Base-by-base conservation (phyloP, 129 eudicot genomes). In the Lactuca saligna region DNA sequence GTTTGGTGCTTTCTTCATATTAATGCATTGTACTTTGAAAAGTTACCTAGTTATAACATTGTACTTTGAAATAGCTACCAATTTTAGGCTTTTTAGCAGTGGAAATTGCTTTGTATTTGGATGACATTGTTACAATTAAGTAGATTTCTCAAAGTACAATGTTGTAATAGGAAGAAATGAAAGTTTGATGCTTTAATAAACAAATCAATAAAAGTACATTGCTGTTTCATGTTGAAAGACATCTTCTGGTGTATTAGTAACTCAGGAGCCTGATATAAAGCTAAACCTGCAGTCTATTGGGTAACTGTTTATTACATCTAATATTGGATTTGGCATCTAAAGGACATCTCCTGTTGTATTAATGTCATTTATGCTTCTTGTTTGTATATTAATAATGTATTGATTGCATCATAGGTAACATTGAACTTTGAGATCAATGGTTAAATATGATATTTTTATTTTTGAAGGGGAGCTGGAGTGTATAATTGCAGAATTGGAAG, bases 401-500 rank as follows among this genome's bases (percentile, higher is more conserved):
- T 46, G 51, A 65, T 51, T 41, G 8, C 32, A 9, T 6, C 54
- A 65, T 44, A 17, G 7, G 2, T 25, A 34, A 39, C 33, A 54
- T 62, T 69, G 53, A 41, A 41, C 55, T 29, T 46, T 69, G 17
- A 69, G 57, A 49, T 17, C 31, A 59, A 63, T 50, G 56, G 48
- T 66, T 58, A 58, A 73, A 37, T 64, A 65, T 57, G 62, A 35
- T 54, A 35, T 59, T 72, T 9, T 81, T 53, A 7, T 63, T 69
- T 58, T 44, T 64, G 70, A 73, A 93, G 98, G 81, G 56, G 98
- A 93, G 74, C 71, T 93, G 69, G 95, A 89, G 80, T 68, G 82
- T 74, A 78, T 88, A 13, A 62, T 89, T 57, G 77, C 76, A 3
- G 92, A 93, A 76, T 63, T 93, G 79, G 92, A 87, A 70, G 95